Conservation (phyloP, 805 yeast species). For the Blastobotrys muscicola region DNA sequence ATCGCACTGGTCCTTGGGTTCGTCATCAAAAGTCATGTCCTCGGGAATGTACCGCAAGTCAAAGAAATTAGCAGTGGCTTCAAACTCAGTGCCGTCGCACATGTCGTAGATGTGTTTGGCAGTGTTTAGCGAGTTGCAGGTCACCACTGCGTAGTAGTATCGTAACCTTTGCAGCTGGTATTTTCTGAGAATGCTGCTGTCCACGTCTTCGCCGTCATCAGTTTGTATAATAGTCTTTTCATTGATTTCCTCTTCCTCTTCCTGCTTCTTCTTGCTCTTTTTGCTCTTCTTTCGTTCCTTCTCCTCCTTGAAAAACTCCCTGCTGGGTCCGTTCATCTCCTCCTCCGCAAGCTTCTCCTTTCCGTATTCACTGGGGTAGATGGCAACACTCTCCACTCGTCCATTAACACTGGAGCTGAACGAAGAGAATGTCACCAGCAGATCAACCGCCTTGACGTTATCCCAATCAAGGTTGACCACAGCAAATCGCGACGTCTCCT, state of each 20-base stretch:
- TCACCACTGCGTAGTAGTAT: constrained; percentile 86
- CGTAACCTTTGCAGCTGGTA: constrained; percentile 89
- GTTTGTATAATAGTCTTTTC: constrained; percentile 69
- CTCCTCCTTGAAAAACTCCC: constrained; percentile 56
- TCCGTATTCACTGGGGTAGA: constrained; percentile 77
- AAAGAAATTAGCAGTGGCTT: constrained; percentile 88
- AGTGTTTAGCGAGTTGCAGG: constrained; percentile 64
- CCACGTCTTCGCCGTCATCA: constrained; percentile 79
- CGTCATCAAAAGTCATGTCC: constrained; percentile 77
- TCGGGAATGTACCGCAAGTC: constrained; percentile 91
- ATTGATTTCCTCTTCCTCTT: constrained; percentile 39
- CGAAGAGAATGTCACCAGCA: constrained; percentile 79
- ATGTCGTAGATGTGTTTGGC: constrained; percentile 69
- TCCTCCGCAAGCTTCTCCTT: constrained; percentile 85
- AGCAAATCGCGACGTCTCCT: constrained; percentile 73
- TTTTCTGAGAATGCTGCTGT: constrained; percentile 70
- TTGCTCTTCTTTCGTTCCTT: constrained; percentile 28
- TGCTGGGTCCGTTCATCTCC: constrained; percentile 87
- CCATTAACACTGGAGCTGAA: constrained; percentile 53
- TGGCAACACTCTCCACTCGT: constrained; percentile 51
- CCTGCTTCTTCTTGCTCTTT: constrained; percentile 23
- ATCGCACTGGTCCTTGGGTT: constrained; percentile 63
- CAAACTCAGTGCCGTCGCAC: constrained; percentile 94
- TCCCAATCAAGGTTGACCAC: constrained; percentile 98
- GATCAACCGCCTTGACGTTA: constrained; percentile 74